phyloP scores from a whole-genome alignment of 331 rosid species.

The Phaseolus coccineus region DNA sequence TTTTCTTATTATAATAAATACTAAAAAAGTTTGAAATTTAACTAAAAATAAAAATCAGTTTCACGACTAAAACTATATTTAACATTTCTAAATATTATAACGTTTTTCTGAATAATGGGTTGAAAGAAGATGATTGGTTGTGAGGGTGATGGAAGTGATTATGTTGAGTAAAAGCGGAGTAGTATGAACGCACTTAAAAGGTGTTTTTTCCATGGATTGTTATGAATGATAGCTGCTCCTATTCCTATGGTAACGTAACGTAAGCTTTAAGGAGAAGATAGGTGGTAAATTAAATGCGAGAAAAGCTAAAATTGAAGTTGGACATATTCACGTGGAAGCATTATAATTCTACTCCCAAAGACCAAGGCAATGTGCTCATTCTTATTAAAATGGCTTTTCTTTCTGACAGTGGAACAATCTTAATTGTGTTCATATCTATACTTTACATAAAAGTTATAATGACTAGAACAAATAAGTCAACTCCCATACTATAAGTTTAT shows the following conservation, averaged over 20 bases:
- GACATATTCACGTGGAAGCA: slow-evolving; percentile 50
- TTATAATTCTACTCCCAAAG: slow-evolving; percentile 3
- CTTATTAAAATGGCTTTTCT: slow-evolving; percentile 7
- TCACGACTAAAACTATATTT: too few relatives aligned
- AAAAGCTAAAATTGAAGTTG: slow-evolving; percentile 5
- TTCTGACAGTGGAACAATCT: background rate
- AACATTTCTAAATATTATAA: too few relatives aligned
- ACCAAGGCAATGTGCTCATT: background rate
- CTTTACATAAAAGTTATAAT: background rate
- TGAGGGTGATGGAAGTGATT: background rate
- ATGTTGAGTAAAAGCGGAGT: background rate
- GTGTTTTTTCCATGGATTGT: background rate
- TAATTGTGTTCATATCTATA: background rate
- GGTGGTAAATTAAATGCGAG: slow-evolving; percentile 26
- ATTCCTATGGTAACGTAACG: slow-evolving; percentile 33
- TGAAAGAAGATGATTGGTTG: slow-evolving; percentile 1
- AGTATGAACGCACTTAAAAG: background rate
- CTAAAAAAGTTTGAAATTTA: too few relatives aligned
- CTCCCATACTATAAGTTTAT: too few relatives aligned
- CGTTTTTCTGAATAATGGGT: background rate
- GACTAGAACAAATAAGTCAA: too few relatives aligned
- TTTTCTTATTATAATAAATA: too few relatives aligned
- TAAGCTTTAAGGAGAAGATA: slow-evolving; percentile 49
- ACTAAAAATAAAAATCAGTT: too few relatives aligned
- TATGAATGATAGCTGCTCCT: slow-evolving; percentile 2